Evolutionary conservation across 345 rosid species (phyloP).

Genomic region (Moricandia arvensis): DNA sequence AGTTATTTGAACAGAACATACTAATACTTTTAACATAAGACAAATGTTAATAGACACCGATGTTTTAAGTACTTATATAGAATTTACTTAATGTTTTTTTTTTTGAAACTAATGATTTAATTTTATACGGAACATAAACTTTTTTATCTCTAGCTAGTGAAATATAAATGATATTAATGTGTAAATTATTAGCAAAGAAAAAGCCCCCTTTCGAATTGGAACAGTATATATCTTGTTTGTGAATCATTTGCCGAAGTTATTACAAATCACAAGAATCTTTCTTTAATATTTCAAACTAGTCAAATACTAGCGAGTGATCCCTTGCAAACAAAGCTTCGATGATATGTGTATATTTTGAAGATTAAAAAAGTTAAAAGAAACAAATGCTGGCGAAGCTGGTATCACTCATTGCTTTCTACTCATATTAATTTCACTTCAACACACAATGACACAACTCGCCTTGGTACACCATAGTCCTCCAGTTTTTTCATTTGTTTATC

Average conservation of each 20-base stretch:
- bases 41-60: not conserved
- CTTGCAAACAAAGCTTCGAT: not conserved
- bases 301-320: not conserved
- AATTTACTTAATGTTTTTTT: not conserved
- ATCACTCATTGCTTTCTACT: not conserved
- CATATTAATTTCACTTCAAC: not conserved
- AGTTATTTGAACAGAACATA: not conserved
- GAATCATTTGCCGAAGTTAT: not conserved
- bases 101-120: too few relatives aligned
- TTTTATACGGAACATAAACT: not conserved
- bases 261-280: not conserved
- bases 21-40: not conserved
- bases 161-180: not conserved
- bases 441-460: not conserved
- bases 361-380: not conserved
- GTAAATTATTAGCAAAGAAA: not conserved
- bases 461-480: not conserved
- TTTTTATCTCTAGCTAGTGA: not conserved
- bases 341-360: not conserved
- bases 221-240: not conserved
- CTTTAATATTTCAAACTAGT: not conserved
- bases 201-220: not conserved
- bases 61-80: not conserved
- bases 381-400: not conserved
- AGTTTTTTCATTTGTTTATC: not conserved